Evolutionary conservation across 2,329 filamentous ascomycete species (phyloP).

Genomic region (Dryadomyces sulphureus): DNA sequence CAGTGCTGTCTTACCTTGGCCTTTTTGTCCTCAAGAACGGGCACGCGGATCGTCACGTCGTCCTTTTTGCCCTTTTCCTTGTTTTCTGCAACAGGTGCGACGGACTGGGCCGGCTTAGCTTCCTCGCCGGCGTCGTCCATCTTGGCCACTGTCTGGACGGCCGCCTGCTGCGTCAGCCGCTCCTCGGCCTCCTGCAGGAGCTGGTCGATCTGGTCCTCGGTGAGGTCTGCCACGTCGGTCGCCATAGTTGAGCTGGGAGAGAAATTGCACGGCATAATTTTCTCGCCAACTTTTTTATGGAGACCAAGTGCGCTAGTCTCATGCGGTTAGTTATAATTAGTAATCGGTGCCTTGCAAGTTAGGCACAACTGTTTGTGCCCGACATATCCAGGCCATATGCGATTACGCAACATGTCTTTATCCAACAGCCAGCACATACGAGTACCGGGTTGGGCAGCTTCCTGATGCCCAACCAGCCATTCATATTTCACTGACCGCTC

Average conservation of each 20-base stretch:
- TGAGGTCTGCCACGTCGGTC: constrained; percentile 13
- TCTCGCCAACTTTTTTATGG: background rate
- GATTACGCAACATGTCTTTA: background rate
- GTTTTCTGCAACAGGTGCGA: constrained; percentile 6
- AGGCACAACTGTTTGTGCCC: too few relatives aligned
- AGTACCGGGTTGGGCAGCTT: constrained; percentile 6
- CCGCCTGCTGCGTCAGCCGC: constrained; percentile 17
- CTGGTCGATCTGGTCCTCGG: constrained; percentile 21
- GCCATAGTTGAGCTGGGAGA: constrained; percentile 12
- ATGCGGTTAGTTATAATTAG: background rate
- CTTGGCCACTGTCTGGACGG: background rate
- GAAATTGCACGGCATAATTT: background rate
- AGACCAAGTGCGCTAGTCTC: background rate
- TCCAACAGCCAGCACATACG: background rate
- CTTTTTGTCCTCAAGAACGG: constrained; percentile 14
- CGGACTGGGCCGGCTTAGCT: background rate
- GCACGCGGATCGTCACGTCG: constrained; percentile 17
- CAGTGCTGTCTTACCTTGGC: constrained; percentile 17
- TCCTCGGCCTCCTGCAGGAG: constrained; percentile 24
- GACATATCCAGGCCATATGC: background rate
- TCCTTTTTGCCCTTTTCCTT: constrained; percentile 10
- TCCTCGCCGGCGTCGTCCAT: background rate
- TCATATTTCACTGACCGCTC: constrained; percentile 19
- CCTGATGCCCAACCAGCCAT: constrained; percentile 20
- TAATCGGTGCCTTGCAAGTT: background rate